phyloP scores from a whole-genome alignment of 495 filamentous ascomycete species.

The Letharia lupina region DNA sequence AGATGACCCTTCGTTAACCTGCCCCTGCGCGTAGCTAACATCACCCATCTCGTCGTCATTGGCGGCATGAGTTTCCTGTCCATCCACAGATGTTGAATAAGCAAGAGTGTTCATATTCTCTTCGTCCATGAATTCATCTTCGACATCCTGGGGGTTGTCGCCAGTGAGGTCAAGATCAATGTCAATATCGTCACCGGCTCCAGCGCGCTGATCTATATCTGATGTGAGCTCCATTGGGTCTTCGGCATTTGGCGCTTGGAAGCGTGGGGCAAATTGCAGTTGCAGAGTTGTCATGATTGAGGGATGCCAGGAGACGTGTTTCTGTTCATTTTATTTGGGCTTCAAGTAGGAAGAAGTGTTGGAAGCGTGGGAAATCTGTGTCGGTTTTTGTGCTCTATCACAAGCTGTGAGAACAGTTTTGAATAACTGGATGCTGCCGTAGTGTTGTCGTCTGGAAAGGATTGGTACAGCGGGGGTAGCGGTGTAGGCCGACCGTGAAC shows the following conservation, averaged over 20 bases:
- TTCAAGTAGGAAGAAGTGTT: not conserved
- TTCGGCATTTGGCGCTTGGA: conserved; percentile 25
- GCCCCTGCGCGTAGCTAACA: conserved; percentile 32
- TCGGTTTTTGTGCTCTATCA: not conserved
- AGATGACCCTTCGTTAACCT: conserved; percentile 4
- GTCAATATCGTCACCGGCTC: conserved; percentile 57
- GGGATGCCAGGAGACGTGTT: not conserved
- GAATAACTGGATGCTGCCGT: not conserved
- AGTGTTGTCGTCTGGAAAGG: not conserved
- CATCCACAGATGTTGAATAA: conserved; percentile 33
- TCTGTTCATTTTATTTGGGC: conserved; percentile 1
- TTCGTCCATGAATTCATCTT: conserved; percentile 58
- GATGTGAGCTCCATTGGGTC: conserved; percentile 50
- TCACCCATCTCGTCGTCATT: conserved; percentile 46
- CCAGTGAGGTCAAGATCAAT: conserved; percentile 64
- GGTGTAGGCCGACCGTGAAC: not conserved
- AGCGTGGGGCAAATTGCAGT: conserved; percentile 3
- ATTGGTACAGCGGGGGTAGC: not conserved
- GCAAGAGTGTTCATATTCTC: conserved; percentile 29
- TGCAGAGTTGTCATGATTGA: conserved; percentile 17
- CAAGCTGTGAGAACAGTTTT: not conserved
- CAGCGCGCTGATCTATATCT: conserved; percentile 25
- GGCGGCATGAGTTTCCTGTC: conserved; percentile 23
- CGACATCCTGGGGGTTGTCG: conserved; percentile 40
- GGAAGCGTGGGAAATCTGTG: not conserved